A percentile compares a stretch with the other conserved stretches of the same genome.
These are phyloP conservation scores for Sclerotinia sclerotiorum DNA, from an alignment of 2,329 filamentous ascomycete genomes.

Conservation along the genomic window DNA sequence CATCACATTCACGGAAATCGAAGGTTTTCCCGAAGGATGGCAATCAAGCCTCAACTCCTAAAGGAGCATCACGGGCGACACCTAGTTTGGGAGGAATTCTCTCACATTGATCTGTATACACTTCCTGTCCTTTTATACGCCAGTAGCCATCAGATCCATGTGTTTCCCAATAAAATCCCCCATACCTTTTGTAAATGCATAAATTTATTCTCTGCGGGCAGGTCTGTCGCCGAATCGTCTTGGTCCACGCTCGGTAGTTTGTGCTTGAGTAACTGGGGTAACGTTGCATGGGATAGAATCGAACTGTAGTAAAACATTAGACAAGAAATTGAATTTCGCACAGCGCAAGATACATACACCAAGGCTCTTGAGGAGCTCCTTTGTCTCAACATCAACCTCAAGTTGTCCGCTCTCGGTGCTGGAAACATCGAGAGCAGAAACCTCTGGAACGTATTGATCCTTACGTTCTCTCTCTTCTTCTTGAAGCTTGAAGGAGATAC, in stretches of 20 bases:
- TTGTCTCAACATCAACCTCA: constrained; percentile 95
- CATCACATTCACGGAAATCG: constrained; percentile 23
- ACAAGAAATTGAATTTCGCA: background rate
- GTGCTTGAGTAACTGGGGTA: constrained; percentile 83
- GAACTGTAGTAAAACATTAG: constrained; percentile 63
- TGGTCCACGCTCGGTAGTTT: constrained; percentile 72
- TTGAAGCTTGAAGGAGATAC: constrained; percentile 99
- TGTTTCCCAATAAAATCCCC: constrained; percentile 31
- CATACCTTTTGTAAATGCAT: constrained; percentile 28
- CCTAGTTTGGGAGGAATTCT: constrained; percentile 63
- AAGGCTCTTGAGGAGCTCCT: constrained; percentile 97
- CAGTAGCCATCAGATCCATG: constrained; percentile 37
- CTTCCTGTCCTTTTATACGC: constrained; percentile 38
- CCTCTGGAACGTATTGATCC: constrained; percentile 99
- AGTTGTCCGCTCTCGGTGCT: constrained; percentile 93
- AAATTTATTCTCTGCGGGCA: constrained; percentile 46
- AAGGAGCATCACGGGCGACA: constrained; percentile 78
- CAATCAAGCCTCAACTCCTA: constrained; percentile 86
- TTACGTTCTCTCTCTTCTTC: constrained; percentile 99
- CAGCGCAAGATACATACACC: constrained; percentile 68
- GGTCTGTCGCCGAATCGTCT: constrained; percentile 73
- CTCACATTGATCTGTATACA: constrained; percentile 57
- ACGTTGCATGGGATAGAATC: constrained; percentile 97
- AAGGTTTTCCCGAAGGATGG: constrained; percentile 51
- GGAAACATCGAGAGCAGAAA: constrained; percentile 97